These are phyloP conservation scores for Hordeum pubiflorum DNA, from an alignment of 202 grass and related monocot species.

Conservation along the genomic window DNA sequence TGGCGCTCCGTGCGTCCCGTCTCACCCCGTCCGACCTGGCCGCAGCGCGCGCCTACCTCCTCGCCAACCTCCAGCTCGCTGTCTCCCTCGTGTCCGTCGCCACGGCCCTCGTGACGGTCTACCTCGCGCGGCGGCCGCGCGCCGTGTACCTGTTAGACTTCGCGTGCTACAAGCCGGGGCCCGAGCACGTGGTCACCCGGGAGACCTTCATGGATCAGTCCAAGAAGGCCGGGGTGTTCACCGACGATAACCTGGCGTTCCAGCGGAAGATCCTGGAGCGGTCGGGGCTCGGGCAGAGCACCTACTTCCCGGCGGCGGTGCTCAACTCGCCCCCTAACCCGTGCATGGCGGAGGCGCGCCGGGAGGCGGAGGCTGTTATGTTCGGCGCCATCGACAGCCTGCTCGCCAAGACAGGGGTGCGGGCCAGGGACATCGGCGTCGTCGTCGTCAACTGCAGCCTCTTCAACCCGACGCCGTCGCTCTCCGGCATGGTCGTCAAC, in stretches of 20 bases:
- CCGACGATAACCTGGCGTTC: constrained; percentile 63
- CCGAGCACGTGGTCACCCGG: constrained; percentile 33
- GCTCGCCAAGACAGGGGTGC: constrained; percentile 56
- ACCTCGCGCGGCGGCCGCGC: constrained; percentile 45
- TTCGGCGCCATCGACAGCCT: constrained; percentile 74
- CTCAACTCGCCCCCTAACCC: constrained; percentile 53
- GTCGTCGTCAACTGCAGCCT: constrained; percentile 76
- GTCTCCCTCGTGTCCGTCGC: neutral
- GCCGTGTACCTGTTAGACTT: constrained; percentile 81
- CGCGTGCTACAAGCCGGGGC: constrained; percentile 53
- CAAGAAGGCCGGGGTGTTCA: constrained; percentile 36
- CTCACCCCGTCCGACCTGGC: too few species aligned
- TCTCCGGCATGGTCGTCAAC: constrained; percentile 76
- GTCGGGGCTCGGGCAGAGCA: constrained; percentile 62
- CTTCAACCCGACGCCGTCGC: constrained; percentile 71
- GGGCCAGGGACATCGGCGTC: constrained; percentile 54
- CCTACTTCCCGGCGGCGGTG: constrained; percentile 58
- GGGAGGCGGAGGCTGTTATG: constrained; percentile 87
- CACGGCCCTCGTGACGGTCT: neutral
- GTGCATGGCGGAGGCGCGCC: constrained; percentile 76
- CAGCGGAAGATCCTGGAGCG: constrained; percentile 76
- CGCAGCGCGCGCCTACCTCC: neutral
- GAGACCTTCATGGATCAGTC: constrained; percentile 68
- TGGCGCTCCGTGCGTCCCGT: too few species aligned
- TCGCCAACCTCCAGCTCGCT: neutral